Conservation (phyloP, 441 rosid species). For the Metrosideros polymorpha region DNA sequence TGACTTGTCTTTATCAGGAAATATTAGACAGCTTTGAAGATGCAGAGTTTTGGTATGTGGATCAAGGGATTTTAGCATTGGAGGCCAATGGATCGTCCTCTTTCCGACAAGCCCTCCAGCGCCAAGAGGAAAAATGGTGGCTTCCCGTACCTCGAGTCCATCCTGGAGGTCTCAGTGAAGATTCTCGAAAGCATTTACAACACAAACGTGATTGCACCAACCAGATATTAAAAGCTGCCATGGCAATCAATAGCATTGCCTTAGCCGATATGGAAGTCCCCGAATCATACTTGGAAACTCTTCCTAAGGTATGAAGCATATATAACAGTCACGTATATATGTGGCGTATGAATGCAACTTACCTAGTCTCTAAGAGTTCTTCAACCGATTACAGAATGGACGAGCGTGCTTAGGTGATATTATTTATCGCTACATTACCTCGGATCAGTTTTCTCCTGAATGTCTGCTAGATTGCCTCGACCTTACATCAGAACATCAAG, state of each 20-base stretch:
- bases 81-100: conserved; percentile 80
- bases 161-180: conserved; percentile 65
- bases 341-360: neutral
- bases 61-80: conserved; percentile 76
- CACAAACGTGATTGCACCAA: conserved; percentile 90
- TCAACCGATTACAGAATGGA: conserved; percentile 54
- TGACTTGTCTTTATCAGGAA: conserved; percentile 44
- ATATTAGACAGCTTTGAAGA: conserved; percentile 71
- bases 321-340: neutral
- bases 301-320: conserved; percentile 64
- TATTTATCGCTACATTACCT: conserved; percentile 69
- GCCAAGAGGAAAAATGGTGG: conserved; percentile 99
- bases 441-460: conserved; percentile 85
- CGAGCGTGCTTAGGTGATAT: conserved; percentile 81
- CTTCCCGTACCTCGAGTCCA: conserved; percentile 94
- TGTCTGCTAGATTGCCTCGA: conserved; percentile 88
- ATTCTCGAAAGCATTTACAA: conserved; percentile 75
- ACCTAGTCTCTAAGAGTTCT: neutral
- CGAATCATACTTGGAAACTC: conserved; percentile 67
- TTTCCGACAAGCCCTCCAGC: conserved; percentile 60
- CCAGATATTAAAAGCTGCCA: conserved; percentile 92
- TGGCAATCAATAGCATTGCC: conserved; percentile 87
- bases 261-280: conserved; percentile 92
- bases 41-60: conserved; percentile 92
- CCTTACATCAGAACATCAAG: conserved; percentile 90